phyloP scores from a whole-genome alignment of 768 basidiomycete genomes.

The Auricularia sp. region DNA sequence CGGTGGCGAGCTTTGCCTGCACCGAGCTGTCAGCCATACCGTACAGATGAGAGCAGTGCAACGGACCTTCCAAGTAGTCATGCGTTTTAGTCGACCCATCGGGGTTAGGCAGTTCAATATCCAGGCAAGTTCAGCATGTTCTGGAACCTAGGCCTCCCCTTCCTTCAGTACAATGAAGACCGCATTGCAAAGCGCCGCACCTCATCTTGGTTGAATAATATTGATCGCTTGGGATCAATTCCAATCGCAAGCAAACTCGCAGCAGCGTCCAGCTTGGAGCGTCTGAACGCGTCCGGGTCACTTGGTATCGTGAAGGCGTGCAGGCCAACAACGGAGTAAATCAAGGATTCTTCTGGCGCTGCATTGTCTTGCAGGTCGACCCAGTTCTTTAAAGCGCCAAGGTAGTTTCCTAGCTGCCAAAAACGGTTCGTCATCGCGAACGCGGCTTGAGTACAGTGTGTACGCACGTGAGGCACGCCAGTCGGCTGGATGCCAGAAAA shows the following conservation, averaged over 20 bases:
- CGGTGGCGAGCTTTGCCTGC: conserved; percentile 65
- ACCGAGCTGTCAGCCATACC: not conserved
- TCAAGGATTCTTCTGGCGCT: conserved; percentile 45
- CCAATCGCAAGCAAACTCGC: conserved; percentile 80
- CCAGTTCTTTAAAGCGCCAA: conserved; percentile 88
- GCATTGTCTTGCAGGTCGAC: conserved; percentile 63
- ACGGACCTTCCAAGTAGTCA: conserved; percentile 94
- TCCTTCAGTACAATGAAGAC: not conserved
- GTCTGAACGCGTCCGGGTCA: conserved; percentile 49
- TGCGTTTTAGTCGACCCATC: conserved; percentile 69
- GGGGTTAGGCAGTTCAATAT: conserved; percentile 78
- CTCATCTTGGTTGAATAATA: conserved; percentile 83
- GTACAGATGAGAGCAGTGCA: not conserved
- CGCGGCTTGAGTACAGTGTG: not conserved
- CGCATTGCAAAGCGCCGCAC: conserved; percentile 31
- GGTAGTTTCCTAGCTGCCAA: conserved; percentile 78
- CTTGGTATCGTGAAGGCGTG: conserved; percentile 85
- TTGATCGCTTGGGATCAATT: conserved; percentile 62
- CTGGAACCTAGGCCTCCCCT: conserved; percentile 45
- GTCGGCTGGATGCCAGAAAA: conserved; percentile 95
- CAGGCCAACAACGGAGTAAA: conserved; percentile 88
- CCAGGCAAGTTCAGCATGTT: conserved; percentile 86
- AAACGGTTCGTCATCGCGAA: not conserved
- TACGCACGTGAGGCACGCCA: conserved; percentile 73
- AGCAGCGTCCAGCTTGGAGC: conserved; percentile 51